Evolutionary conservation across 2,329 filamentous ascomycete species (phyloP).

Genomic region (Kalmusia sp.): DNA sequence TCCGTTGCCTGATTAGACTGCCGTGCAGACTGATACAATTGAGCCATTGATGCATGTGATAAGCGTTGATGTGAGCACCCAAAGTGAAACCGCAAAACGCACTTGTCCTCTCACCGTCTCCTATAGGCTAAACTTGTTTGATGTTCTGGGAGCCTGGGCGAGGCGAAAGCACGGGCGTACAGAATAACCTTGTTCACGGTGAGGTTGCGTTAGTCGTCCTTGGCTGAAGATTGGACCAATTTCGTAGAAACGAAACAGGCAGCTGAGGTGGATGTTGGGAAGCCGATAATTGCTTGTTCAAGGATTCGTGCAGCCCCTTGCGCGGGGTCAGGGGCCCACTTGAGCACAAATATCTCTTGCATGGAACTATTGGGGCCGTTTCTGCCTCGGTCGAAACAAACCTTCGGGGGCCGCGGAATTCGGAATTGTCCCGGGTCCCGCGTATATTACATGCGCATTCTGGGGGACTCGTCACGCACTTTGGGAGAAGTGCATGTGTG

Average conservation of each 20-base stretch:
- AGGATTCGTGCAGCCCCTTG: not conserved
- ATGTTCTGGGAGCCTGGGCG: not conserved
- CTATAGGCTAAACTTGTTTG: too few relatives aligned
- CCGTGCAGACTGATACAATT: too few relatives aligned
- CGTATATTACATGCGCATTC: not conserved
- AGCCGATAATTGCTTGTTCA: not conserved
- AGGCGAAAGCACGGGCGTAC: not conserved
- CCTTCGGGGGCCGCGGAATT: not conserved
- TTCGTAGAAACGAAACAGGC: conserved; percentile 8
- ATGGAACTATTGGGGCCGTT: conserved; percentile 1
- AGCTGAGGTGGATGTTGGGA: not conserved
- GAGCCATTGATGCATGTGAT: too few relatives aligned
- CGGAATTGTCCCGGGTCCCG: not conserved
- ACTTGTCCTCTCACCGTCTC: too few relatives aligned
- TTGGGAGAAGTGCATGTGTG: not conserved
- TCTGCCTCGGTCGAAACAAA: conserved; percentile 5
- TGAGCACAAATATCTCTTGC: conserved; percentile 2
- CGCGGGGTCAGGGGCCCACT: not conserved
- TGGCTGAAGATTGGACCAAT: not conserved
- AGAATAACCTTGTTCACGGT: not conserved
- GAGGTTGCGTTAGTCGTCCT: not conserved
- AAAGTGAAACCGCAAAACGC: too few relatives aligned
- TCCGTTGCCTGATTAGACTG: too few relatives aligned
- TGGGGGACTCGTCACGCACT: not conserved
- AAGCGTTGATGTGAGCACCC: too few relatives aligned